Conservation (phyloP, 1,284 basidiomycete genomes). For the Hemileia vastatrix region DNA sequence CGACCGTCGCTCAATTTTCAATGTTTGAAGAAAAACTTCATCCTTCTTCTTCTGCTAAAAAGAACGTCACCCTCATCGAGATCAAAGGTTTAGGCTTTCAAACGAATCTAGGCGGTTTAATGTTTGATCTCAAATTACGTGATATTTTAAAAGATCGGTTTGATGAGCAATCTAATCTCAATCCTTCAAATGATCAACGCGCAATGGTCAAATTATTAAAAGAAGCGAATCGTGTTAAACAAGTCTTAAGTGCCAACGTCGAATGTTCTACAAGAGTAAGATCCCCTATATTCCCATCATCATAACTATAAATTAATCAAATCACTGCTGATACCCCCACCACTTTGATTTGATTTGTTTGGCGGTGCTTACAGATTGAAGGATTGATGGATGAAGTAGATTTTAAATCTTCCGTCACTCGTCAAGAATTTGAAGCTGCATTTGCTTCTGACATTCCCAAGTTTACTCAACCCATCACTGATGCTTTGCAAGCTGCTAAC, state of each 20-base stretch:
- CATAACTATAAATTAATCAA: conserved; percentile 15
- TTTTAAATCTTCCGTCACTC: conserved; percentile 66
- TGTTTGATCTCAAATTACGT: conserved; percentile 71
- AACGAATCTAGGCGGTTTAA: conserved; percentile 64
- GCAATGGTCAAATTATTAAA: conserved; percentile 89
- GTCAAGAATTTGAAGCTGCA: conserved; percentile 65
- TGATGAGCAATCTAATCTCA: conserved; percentile 52
- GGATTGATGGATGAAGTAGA: conserved; percentile 82
- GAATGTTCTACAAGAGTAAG: conserved; percentile 64
- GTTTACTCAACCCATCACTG: conserved; percentile 64
- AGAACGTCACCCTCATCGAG: conserved; percentile 63
- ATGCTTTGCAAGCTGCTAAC: conserved; percentile 63
- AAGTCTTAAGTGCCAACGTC: conserved; percentile 82
- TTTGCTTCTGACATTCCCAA: conserved; percentile 50
- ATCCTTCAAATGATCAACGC: conserved; percentile 54
- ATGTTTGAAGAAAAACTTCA: conserved; percentile 46
- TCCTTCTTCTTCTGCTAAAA: conserved; percentile 49
- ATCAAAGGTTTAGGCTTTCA: conserved; percentile 73
- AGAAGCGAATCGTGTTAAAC: conserved; percentile 83
- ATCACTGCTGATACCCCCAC: not conserved
- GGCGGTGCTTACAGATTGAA: conserved; percentile 56
- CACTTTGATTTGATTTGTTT: conserved; percentile 5
- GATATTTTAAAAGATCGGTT: conserved; percentile 72
- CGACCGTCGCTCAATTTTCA: conserved; percentile 73
- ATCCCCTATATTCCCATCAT: conserved; percentile 1